Percentiles rank a stretch among this genome's conserved stretches.
Conservation (phyloP, 768 basidiomycete genomes). For the Russula sp. region DNA sequence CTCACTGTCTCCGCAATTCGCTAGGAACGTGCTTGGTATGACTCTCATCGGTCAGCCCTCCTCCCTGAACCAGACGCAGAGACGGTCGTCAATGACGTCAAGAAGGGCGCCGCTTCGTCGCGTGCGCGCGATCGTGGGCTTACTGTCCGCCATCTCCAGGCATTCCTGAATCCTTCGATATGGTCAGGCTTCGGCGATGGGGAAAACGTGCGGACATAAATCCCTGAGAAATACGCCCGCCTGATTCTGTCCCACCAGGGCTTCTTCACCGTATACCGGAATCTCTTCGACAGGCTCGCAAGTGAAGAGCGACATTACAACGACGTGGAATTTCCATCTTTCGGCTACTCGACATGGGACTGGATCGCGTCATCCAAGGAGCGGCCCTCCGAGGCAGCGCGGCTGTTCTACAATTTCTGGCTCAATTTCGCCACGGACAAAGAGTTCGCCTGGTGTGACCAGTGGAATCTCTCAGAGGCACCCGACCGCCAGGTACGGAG, state of each 20-base stretch:
- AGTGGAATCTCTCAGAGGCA: conserved; percentile 78
- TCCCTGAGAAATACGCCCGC: not conserved
- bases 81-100: conserved; percentile 79
- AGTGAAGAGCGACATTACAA: conserved; percentile 65
- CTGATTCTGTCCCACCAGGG: conserved; percentile 43
- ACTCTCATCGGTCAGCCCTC: conserved; percentile 80
- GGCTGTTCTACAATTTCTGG: conserved; percentile 83
- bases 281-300: conserved; percentile 76
- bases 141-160: conserved; percentile 70
- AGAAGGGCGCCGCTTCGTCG: conserved; percentile 54
- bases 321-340: conserved; percentile 59
- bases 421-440: conserved; percentile 80
- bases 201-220: conserved; percentile 42
- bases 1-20: not conserved
- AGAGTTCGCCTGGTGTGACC: conserved; percentile 82
- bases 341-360: conserved; percentile 72
- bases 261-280: conserved; percentile 85
- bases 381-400: conserved; percentile 46
- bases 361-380: conserved; percentile 52
- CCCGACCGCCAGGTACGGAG: conserved; percentile 82
- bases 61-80: conserved; percentile 79
- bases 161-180: conserved; percentile 72
- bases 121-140: conserved; percentile 64
- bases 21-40: conserved; percentile 97
- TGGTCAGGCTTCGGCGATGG: conserved; percentile 64